Conservation (phyloP, 768 basidiomycete species). For the Amylocystis lapponica region DNA sequence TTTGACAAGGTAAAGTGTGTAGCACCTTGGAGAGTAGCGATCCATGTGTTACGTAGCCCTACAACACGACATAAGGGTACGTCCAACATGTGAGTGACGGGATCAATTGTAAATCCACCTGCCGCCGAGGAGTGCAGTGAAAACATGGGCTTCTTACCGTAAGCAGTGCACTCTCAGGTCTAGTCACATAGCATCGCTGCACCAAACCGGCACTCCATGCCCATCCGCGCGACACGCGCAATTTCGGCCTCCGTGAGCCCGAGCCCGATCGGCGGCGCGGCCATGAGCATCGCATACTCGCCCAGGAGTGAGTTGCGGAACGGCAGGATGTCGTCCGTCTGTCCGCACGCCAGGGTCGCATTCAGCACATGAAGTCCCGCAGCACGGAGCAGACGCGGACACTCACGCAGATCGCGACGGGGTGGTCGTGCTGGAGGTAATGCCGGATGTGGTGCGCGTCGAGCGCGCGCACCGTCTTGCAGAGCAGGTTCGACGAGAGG, state of each 20-base stretch:
- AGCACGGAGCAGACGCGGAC: neutral
- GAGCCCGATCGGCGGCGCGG: slow-evolving; percentile 63
- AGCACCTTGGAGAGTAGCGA: too few relatives aligned
- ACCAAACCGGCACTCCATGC: slow-evolving; percentile 41
- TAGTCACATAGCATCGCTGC: too few relatives aligned
- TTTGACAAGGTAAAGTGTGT: too few relatives aligned
- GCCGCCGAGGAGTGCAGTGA: too few relatives aligned
- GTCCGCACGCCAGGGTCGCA: slow-evolving; percentile 1
- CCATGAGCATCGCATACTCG: slow-evolving; percentile 78
- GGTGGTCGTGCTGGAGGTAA: slow-evolving; percentile 59
- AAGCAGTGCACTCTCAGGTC: too few relatives aligned
- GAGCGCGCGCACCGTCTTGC: slow-evolving; percentile 60
- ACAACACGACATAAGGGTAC: too few relatives aligned
- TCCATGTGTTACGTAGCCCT: too few relatives aligned
- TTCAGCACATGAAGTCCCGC: neutral
- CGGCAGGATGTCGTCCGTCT: slow-evolving; percentile 82
- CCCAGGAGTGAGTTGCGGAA: slow-evolving; percentile 69
- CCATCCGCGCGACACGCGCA: slow-evolving; percentile 48
- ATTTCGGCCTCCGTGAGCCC: slow-evolving; percentile 60
- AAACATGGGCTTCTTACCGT: too few relatives aligned
- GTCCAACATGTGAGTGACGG: too few relatives aligned
- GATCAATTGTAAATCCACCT: too few relatives aligned
- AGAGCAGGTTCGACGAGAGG: slow-evolving; percentile 73
- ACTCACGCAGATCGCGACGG: slow-evolving; percentile 73
- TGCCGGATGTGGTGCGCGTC: slow-evolving; percentile 70